Evolutionary conservation across 2,329 filamentous ascomycete genomes (phyloP).

Genomic region (Magnaporthiopsis incrustans): DNA sequence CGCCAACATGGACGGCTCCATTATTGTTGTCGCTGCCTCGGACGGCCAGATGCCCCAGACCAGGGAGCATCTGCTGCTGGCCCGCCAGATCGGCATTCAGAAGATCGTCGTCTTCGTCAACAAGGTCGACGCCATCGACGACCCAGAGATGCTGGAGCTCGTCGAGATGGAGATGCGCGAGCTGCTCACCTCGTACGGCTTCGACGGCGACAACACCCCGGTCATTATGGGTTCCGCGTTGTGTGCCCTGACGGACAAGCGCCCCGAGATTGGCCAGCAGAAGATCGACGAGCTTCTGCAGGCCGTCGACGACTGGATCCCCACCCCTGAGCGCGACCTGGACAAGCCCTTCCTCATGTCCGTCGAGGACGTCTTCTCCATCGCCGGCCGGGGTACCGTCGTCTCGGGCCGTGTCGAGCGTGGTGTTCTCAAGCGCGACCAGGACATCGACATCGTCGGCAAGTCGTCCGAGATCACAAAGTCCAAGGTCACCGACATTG

Average conservation of each 20-base stretch:
- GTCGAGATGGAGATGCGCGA: constrained; percentile 99
- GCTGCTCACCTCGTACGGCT: constrained; percentile 84
- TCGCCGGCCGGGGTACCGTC: constrained; percentile 90
- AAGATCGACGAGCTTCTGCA: constrained; percentile 90
- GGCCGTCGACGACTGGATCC: constrained; percentile 93
- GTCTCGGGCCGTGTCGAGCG: constrained; percentile 96
- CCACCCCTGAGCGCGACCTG: constrained; percentile 84
- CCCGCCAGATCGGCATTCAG: constrained; percentile 96
- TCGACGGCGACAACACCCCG: constrained; percentile 96
- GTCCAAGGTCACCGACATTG: constrained; percentile 99
- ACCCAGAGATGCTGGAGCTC: constrained; percentile 98
- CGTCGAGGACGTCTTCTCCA: constrained; percentile 87
- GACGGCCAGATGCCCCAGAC: constrained; percentile 99
- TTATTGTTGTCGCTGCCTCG: constrained; percentile 96
- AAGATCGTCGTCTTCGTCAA: constrained; percentile 99
- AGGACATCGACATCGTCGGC: constrained; percentile 90
- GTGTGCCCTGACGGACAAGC: constrained; percentile 81
- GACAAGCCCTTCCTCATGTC: constrained; percentile 99
- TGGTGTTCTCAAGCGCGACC: constrained; percentile 85
- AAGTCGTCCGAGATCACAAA: constrained; percentile 77
- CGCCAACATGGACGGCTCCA: constrained; percentile 97
- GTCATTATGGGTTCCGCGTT: constrained; percentile 96
- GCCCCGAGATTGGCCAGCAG: constrained; percentile 74
- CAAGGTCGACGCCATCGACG: constrained; percentile 96
- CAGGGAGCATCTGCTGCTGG: constrained; percentile 93